Percentiles rank a stretch among this genome's conserved stretches.
Conservation (phyloP, 352 stramenopile species). For the Globisporangium cederbergense region DNA sequence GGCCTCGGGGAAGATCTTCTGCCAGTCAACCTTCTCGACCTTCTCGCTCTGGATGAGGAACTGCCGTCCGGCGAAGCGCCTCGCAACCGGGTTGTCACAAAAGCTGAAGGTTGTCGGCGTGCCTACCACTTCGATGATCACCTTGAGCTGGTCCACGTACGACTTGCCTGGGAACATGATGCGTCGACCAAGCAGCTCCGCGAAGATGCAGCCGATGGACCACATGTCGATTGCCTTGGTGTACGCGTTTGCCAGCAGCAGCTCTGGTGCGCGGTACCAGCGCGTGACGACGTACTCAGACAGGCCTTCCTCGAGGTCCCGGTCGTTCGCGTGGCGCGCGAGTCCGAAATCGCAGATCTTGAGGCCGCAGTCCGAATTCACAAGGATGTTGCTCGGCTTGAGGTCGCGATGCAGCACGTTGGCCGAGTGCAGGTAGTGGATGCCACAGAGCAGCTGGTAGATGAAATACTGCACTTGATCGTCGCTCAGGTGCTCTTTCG, state of each 20-base stretch:
- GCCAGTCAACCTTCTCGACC: slow-evolving; percentile 76
- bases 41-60: slow-evolving; percentile 72
- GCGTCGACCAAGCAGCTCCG: slow-evolving; percentile 92
- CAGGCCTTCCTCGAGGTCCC: slow-evolving; percentile 74
- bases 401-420: slow-evolving; percentile 96
- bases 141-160: slow-evolving; percentile 86
- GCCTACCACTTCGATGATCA: slow-evolving; percentile 84
- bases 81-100: slow-evolving; percentile 78
- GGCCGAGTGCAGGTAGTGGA: slow-evolving; percentile 95
- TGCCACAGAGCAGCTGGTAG: slow-evolving; percentile 93
- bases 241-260: slow-evolving; percentile 82
- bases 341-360: slow-evolving; percentile 90
- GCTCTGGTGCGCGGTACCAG: slow-evolving; percentile 89
- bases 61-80: slow-evolving; percentile 79
- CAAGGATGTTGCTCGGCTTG: slow-evolving; percentile 97
- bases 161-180: slow-evolving; percentile 84
- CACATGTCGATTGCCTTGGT: slow-evolving; percentile 92
- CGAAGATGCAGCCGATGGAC: slow-evolving; percentile 99
- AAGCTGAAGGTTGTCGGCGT: slow-evolving; percentile 85
- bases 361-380: slow-evolving; percentile 90
- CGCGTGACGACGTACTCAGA: slow-evolving; percentile 94
- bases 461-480: slow-evolving; percentile 96
- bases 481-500: slow-evolving; percentile 87
- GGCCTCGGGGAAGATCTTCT: slow-evolving; percentile 71
- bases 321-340: slow-evolving; percentile 72